phyloP scores from a whole-genome alignment of 75 land plant species.

The Sequoia sempervirens region DNA sequence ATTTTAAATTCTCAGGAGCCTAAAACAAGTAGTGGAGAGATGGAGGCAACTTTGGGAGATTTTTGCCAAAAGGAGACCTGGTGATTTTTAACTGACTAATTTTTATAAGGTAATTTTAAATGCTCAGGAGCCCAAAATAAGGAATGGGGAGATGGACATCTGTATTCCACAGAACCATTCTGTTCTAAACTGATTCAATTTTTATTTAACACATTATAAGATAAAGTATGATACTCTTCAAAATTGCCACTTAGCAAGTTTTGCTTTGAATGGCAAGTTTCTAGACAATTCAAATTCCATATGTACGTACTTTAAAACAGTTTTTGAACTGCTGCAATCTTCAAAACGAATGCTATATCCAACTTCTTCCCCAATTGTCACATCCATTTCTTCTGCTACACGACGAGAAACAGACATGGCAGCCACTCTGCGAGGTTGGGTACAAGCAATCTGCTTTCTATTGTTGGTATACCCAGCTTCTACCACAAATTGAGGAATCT shows the following conservation, averaged over 20 bases:
- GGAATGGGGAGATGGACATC: background rate
- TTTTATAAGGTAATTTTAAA: background rate
- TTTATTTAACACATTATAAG: background rate
- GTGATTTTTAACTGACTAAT: background rate
- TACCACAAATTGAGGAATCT: constrained; percentile 51
- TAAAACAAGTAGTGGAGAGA: background rate
- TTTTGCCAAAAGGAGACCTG: background rate
- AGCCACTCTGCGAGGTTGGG: constrained; percentile 52
- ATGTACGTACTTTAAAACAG: constrained; percentile 32
- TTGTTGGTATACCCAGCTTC: constrained; percentile 42
- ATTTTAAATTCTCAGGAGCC: background rate
- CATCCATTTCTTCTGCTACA: constrained; percentile 51
- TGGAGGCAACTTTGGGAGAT: background rate
- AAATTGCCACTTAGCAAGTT: background rate
- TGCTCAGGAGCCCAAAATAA: background rate
- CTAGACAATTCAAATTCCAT: background rate
- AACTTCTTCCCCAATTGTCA: constrained; percentile 49
- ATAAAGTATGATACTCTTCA: background rate
- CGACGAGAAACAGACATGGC: constrained; percentile 52
- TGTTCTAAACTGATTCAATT: background rate
- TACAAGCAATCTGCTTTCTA: constrained; percentile 42
- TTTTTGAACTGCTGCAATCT: constrained; percentile 45
- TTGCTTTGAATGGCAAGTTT: background rate
- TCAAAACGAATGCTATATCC: constrained; percentile 48
- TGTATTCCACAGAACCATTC: background rate